Base-by-base conservation (phyloP, 805 yeast species). In the Metschnikowia amazonensis region DNA sequence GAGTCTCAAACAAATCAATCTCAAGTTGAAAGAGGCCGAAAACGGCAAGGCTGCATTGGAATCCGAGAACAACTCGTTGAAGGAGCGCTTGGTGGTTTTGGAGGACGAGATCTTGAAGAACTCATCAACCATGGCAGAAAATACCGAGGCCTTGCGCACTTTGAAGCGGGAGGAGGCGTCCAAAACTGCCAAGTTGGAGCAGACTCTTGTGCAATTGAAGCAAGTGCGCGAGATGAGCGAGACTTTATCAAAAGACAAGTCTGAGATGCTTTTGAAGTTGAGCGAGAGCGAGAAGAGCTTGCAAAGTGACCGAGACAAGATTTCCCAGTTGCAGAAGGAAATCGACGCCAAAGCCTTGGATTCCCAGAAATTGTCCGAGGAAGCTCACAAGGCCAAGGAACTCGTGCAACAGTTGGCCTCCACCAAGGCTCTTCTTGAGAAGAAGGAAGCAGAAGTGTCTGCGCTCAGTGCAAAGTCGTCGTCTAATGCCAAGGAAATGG, bases 1-100 rank as follows among this genome's bases (percentile, higher is more conserved):
- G 20, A 78, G 84, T 46, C 65, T 88, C 20, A 74, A 74, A 36
- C 56, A 65, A 1, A 64, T 84, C 32, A 83, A 80, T 44, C 56
- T 51, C 20, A 69, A 71, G 45, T 52, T 71, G 37, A 66, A 71
- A 38, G 73, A 66, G 18, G 57, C 67, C 1, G 72, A 69, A 49
- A 47, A 53, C 4, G 51, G 46, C 11, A 67, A 66, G 44, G 47
- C 50, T 5, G 52, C 58, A 5, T 59, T 69, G 32, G 69, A 67
- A 36, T 36, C 44, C 6, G 74, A 70, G 45, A 69, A 71, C 40
- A 45, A 60, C 0, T 74, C 76, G 38, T 60, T 82, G 2, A 60
- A 64, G 32, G 67, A 69, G 24, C 63, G 62, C 45, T 60, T 66
- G 39, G 53, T 46, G 23, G 58, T 56, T 33, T 57, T 70, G 27